Percentiles rank a stretch among this genome's conserved stretches.
phyloP scores from a whole-genome alignment of 306 rosid species.

The Vicia villosa region DNA sequence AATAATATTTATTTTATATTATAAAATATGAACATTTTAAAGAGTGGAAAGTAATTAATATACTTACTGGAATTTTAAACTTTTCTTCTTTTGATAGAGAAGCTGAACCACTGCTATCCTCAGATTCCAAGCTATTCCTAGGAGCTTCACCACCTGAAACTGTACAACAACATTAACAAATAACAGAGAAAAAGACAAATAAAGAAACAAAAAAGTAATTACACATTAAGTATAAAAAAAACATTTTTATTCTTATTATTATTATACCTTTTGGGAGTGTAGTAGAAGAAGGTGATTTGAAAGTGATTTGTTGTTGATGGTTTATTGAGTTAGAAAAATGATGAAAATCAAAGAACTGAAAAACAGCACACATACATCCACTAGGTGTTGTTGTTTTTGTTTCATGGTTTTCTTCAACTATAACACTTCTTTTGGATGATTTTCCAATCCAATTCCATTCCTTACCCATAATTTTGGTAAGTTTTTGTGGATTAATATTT shows the following conservation, averaged over 20 bases:
- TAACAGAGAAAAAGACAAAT: neutral
- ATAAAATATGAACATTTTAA: neutral
- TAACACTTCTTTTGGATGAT: slow-evolving; percentile 49
- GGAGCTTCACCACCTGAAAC: slow-evolving; percentile 81
- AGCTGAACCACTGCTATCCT: slow-evolving; percentile 45
- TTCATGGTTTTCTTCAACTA: slow-evolving; percentile 22
- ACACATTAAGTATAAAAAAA: neutral
- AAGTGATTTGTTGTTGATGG: slow-evolving; percentile 43
- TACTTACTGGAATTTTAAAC: slow-evolving; percentile 70
- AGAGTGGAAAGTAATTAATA: slow-evolving; percentile 7
- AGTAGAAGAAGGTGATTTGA: slow-evolving; percentile 37
- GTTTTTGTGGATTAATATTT: slow-evolving; percentile 18
- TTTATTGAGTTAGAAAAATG: slow-evolving; percentile 44
- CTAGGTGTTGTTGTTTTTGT: slow-evolving; percentile 40
- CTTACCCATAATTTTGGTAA: slow-evolving; percentile 56
- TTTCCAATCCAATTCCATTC: slow-evolving; percentile 66
- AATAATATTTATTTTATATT: neutral
- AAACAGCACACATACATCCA: slow-evolving; percentile 85
- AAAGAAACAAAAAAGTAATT: neutral
- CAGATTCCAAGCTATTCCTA: slow-evolving; percentile 78
- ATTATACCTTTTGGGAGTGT: slow-evolving; percentile 52
- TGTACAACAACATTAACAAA: slow-evolving; percentile 28
- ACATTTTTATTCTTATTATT: neutral
- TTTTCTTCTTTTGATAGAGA: slow-evolving; percentile 50
- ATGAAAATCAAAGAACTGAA: slow-evolving; percentile 84